phyloP scores from a whole-genome alignment of 1,284 basidiomycete genomes.

The Pascua guehoae region DNA sequence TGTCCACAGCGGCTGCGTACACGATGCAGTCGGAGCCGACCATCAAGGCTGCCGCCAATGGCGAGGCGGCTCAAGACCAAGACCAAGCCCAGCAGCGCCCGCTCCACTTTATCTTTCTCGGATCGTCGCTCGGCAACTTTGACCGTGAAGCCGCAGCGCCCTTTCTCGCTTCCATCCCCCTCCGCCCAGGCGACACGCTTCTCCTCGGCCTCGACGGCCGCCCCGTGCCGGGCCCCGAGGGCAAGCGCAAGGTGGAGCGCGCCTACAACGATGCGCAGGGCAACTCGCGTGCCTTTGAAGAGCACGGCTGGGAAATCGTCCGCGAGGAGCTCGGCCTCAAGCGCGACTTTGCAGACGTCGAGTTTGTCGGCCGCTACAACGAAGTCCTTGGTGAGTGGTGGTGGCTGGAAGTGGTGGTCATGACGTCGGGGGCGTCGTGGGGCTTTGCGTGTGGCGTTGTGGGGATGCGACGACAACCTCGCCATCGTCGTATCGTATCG shows the following conservation, averaged over 20 bases:
- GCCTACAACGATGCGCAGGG: constrained; percentile 79
- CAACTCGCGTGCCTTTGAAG: constrained; percentile 76
- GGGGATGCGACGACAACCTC: too few relatives aligned
- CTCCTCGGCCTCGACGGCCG: constrained; percentile 76
- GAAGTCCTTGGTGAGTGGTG: constrained; percentile 59
- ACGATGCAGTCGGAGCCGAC: background rate
- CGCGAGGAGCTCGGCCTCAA: constrained; percentile 42
- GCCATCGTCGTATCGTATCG: too few relatives aligned
- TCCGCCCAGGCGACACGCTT: constrained; percentile 59
- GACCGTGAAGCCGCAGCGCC: constrained; percentile 64
- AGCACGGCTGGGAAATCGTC: constrained; percentile 74
- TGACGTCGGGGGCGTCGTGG: too few relatives aligned
- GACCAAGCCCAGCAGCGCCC: constrained; percentile 52
- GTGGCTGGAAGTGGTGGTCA: background rate
- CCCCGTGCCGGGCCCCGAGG: constrained; percentile 37
- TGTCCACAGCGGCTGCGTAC: background rate
- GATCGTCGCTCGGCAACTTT: constrained; percentile 92
- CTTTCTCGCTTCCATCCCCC: constrained; percentile 75
- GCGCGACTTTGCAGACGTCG: constrained; percentile 40
- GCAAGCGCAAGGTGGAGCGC: constrained; percentile 51
- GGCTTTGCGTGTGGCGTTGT: too few relatives aligned
- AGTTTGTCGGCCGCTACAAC: constrained; percentile 79
- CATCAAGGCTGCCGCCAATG: background rate
- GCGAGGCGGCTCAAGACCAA: background rate
- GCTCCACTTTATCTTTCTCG: constrained; percentile 85